A percentile compares a stretch with the other conserved stretches of the same genome.
Conservation (phyloP, 2,329 filamentous ascomycete species). For the Pyrenochaeta sp. region DNA sequence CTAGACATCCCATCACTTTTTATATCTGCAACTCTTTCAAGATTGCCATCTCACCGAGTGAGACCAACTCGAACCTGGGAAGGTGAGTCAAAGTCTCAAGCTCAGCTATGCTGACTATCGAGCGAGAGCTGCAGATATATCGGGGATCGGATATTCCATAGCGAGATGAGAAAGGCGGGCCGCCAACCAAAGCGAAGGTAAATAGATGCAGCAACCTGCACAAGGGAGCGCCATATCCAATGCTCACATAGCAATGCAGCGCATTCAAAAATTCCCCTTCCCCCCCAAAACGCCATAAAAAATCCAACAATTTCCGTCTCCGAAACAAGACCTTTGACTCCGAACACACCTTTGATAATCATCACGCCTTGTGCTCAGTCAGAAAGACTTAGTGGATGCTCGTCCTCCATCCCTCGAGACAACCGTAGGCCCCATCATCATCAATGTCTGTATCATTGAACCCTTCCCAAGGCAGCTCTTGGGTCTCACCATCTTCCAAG, state of each 20-base stretch:
- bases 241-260: conserved; percentile 7
- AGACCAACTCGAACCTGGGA: conserved; percentile 20
- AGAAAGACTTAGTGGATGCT: conserved; percentile 11
- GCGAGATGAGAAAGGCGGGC: neutral
- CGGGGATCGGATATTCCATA: too few relatives aligned
- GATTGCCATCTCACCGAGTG: neutral
- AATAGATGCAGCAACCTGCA: neutral
- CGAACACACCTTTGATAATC: neutral
- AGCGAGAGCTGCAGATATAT: neutral
- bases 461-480: conserved; percentile 51
- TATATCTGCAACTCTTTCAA: neutral
- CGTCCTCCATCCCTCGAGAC: conserved; percentile 21
- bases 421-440: conserved; percentile 19
- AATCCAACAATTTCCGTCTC: neutral
- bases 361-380: neutral
- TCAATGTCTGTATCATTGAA: conserved; percentile 39
- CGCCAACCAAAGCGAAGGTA: too few relatives aligned
- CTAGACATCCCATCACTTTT: too few relatives aligned
- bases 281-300: neutral
- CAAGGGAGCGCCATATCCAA: conserved; percentile 5
- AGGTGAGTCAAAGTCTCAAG: conserved; percentile 19
- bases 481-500: conserved; percentile 34
- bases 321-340: neutral
- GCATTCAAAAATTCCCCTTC: conserved; percentile 1
- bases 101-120: neutral